A percentile compares a stretch with the other conserved stretches of the same genome.
These are phyloP conservation scores for Prototheca wickerhamii DNA, from an alignment of 163 green algal species.

Conservation along the genomic window DNA sequence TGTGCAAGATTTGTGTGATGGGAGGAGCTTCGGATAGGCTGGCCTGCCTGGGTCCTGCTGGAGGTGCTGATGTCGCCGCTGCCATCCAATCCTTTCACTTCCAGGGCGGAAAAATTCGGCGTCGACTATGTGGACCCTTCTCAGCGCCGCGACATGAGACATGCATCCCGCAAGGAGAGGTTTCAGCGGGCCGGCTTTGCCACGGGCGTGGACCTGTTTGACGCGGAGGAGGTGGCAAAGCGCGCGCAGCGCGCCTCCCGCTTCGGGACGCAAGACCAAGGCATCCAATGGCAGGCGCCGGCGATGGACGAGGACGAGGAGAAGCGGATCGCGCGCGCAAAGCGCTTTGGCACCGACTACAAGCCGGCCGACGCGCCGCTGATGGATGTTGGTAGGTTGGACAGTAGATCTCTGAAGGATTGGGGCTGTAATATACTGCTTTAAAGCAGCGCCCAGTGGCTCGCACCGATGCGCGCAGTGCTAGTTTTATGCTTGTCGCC, in stretches of 20 bases:
- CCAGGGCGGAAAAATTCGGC: conserved; percentile 56
- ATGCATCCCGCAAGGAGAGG: conserved; percentile 36
- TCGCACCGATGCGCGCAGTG: too few relatives aligned
- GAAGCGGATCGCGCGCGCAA: conserved; percentile 49
- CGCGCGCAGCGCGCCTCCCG: conserved; percentile 34
- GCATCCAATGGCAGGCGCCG: conserved; percentile 21
- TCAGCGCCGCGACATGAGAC: conserved; percentile 34
- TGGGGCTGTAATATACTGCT: too few relatives aligned
- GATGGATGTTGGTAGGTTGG: conserved; percentile 54
- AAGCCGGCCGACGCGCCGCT: conserved; percentile 33
- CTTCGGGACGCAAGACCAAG: conserved; percentile 30
- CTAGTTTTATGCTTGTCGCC: too few relatives aligned
- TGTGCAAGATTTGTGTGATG: too few relatives aligned
- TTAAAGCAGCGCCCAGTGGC: too few relatives aligned
- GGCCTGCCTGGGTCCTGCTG: too few relatives aligned
- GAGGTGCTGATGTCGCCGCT: too few relatives aligned
- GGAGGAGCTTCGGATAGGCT: too few relatives aligned
- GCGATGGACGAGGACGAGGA: conserved; percentile 50
- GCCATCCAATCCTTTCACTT: neutral
- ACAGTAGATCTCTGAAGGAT: neutral
- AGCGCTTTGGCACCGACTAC: conserved; percentile 47
- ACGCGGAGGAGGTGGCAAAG: conserved; percentile 47
- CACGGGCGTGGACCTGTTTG: conserved; percentile 63
- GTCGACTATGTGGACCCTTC: conserved; percentile 49
- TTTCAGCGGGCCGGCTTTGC: conserved; percentile 37